Percentiles rank a stretch among this genome's conserved stretches.
phyloP scores from a whole-genome alignment of 768 basidiomycete genomes.

The Lactarius pseudohatsudake region DNA sequence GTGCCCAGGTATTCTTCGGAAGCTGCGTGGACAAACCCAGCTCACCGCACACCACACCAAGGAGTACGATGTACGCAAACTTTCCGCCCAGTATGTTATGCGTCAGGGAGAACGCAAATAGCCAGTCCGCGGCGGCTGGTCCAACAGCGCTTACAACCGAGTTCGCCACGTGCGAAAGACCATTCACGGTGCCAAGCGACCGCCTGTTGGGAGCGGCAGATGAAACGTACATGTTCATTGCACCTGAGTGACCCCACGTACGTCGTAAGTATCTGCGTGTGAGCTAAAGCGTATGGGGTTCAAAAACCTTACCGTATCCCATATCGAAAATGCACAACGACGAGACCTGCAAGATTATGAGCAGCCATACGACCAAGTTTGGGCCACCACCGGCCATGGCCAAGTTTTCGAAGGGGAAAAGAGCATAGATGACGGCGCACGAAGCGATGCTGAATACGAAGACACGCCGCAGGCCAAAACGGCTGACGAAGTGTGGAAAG shows the following conservation, averaged over 20 bases:
- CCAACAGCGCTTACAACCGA: too few relatives aligned
- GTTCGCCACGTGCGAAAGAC: too few relatives aligned
- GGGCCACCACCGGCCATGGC: neutral
- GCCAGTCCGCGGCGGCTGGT: neutral
- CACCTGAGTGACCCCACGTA: too few relatives aligned
- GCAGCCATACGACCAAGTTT: neutral
- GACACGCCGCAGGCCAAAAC: constrained; percentile 39
- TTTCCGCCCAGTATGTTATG: neutral
- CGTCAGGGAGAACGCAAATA: neutral
- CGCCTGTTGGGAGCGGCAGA: too few relatives aligned
- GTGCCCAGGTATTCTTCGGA: neutral
- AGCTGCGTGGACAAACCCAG: neutral
- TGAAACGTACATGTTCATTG: too few relatives aligned
- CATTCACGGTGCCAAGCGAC: too few relatives aligned
- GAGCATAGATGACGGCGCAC: constrained; percentile 29
- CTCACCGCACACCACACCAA: neutral
- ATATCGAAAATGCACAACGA: neutral
- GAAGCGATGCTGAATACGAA: constrained; percentile 32
- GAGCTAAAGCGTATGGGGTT: too few relatives aligned
- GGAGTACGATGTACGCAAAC: neutral
- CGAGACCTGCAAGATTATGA: neutral
- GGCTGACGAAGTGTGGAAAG: constrained; percentile 38
- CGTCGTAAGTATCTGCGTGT: neutral
- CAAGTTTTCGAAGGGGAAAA: constrained; percentile 33
- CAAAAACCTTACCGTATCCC: constrained; percentile 21